Evolutionary conservation across 352 stramenopile genomes (phyloP), one percentile per base, ranked within the genome.

Genomic region (Phytophthora litchii): DNA sequence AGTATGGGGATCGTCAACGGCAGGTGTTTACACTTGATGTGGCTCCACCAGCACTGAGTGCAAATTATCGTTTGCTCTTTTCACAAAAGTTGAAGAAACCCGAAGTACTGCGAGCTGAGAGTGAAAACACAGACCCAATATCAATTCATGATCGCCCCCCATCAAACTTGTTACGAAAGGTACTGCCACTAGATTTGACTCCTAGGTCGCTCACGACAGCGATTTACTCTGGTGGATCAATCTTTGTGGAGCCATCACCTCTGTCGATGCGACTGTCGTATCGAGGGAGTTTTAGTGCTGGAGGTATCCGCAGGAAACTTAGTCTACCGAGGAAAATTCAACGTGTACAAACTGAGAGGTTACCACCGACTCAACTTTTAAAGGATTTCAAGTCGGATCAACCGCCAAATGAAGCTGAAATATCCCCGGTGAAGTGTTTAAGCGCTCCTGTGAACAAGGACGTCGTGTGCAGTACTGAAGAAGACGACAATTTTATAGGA

Each of bases 241-340:
- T 74, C 4, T 84, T 87, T 46, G 70, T 86, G 1, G 74, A 82
- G 32, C 74, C 76, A 16, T 85, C 76, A 4, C 70, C 76, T 9
- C 46, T 86, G 10, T 48, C 54, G 3, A 81, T 82, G 43, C 67
- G 78, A 3, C 67, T 83, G 54, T 25, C 55, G 16, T 56, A 44
- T 13, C 64, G 58, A 64, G 64, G 67, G 25, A 67, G 54, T 17
- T 60, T 50, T 17, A 83, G 70, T 14, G 74, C 67, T 16, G 54
- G 53, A 23, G 63, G 70, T 4, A 45, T 69, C 2, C 67, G 53
- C 6, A 67, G 57, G n/a, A 67, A 57, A 1, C 31, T 80, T 3
- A 61, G 38, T 19, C 38, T 45, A 1, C 57, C 64, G 21, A 79
- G 64, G 49, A 69, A 36, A 35, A 29, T 46, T 21, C 31, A 34